Evolutionary conservation across 1,284 basidiomycete genomes (phyloP).

Genomic region (Coniferiporia sulphurascens): DNA sequence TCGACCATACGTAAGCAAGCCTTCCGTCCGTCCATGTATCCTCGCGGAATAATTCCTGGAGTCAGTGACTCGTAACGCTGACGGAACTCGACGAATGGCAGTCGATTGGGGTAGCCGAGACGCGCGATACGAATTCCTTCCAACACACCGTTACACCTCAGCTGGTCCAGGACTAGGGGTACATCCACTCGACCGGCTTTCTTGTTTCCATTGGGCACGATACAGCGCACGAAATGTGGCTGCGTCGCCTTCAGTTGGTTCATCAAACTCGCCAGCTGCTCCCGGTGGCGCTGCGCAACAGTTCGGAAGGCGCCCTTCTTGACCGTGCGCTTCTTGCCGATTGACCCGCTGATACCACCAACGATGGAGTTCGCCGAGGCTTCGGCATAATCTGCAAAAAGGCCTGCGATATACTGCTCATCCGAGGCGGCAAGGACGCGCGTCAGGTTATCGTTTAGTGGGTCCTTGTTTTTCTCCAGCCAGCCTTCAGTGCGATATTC

Average conservation of each 20-base stretch:
- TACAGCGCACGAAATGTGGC: slow-evolving; percentile 98
- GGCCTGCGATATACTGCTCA: slow-evolving; percentile 75
- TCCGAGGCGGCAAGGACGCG: slow-evolving; percentile 83
- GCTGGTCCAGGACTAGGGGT: slow-evolving; percentile 92
- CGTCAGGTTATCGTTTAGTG: slow-evolving; percentile 94
- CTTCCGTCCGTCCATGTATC: slow-evolving; percentile 97
- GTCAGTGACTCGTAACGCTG: slow-evolving; percentile 96
- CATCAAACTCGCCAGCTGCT: slow-evolving; percentile 93
- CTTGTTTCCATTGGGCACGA: slow-evolving; percentile 93
- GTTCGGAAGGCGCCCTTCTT: slow-evolving; percentile 98
- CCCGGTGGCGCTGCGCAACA: slow-evolving; percentile 93
- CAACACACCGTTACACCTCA: slow-evolving; percentile 97
- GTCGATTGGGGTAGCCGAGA: slow-evolving; percentile 93
- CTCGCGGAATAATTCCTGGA: slow-evolving; percentile 86
- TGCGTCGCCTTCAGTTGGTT: slow-evolving; percentile 89
- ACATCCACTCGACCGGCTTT: slow-evolving; percentile 91
- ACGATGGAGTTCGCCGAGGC: slow-evolving; percentile 27
- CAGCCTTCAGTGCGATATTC: slow-evolving; percentile 96
- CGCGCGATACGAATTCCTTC: slow-evolving; percentile 99
- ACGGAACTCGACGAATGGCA: slow-evolving; percentile 96
- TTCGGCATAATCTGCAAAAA: slow-evolving; percentile 85
- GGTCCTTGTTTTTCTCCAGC: slow-evolving; percentile 99
- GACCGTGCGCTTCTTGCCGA: slow-evolving; percentile 72
- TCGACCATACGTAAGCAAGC: slow-evolving; percentile 93
- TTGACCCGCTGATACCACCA: slow-evolving; percentile 39